Evolutionary conservation across 345 rosid genomes (phyloP).

Genomic region (Camelina sativa): DNA sequence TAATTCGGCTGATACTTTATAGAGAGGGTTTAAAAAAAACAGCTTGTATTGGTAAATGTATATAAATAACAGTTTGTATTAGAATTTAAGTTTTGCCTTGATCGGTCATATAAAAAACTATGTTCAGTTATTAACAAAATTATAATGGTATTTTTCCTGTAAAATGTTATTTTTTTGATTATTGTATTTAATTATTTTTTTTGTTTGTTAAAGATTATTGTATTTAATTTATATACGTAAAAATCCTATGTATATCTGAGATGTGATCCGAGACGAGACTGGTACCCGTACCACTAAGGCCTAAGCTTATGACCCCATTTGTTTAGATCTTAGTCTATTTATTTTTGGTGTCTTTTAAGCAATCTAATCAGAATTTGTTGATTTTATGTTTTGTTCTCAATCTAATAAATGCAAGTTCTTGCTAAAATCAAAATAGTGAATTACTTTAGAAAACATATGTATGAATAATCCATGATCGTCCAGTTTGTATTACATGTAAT

Average conservation of each 20-base stretch:
- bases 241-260: not conserved
- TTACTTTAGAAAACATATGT: not conserved
- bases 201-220: no score
- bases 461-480: not conserved
- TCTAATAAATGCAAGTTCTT: not conserved
- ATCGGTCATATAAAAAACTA: not conserved
- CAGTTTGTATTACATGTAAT: not conserved
- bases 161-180: no score
- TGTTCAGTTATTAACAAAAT: no score
- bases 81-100: not conserved
- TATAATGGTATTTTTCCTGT: no score
- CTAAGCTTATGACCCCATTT: not conserved
- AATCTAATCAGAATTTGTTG: not conserved
- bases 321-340: not conserved
- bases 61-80: no score
- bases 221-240: no score
- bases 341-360: not conserved
- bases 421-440: not conserved
- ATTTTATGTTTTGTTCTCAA: not conserved
- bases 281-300: not conserved
- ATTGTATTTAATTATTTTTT: no score
- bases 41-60: not conserved
- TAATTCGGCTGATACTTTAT: not conserved
- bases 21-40: not conserved
- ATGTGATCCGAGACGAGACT: not conserved